Base-by-base conservation (phyloP, 1,284 basidiomycete genomes). In the Moesziomyces aphidis region DNA sequence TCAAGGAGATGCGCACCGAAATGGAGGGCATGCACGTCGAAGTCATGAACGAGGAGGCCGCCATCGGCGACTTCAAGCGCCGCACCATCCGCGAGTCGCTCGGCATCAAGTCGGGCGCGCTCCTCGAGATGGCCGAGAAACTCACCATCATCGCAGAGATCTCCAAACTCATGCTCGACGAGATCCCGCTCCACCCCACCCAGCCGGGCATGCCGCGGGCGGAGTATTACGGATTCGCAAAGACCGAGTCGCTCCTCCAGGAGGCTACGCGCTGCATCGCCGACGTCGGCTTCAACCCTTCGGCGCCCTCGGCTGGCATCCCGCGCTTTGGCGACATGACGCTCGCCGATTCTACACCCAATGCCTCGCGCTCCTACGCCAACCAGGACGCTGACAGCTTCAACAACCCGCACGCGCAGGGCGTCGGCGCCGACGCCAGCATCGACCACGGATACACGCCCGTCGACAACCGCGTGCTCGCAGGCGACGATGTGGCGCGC, bases 61-160 rank as follows among this genome's bases (percentile, higher is more conserved):
- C 89, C 39, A 82, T 97, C 9, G 90, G 92, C 2, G 95, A 97
- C 83, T 93, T 91, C 83, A 97, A 97, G 86, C 89, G 95, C 24
- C 85, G 87, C 2, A 89, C 88, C 22, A 87, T 90, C 5, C 90
- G 89, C 72, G 88, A 89, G 60, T 93, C 91, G 85, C 89, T 97
- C 88, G 89, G 90, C 1, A 87, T 93, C 81, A 96, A 96, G 86
- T 95, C 95, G 81, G 94, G 93, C 31, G 94, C 93, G 1, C 85
- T 97, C 47, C 86, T 91, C 63, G 95, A 97, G 85, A 90, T 90
- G 61, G 93, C 91, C 50, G 92, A 95, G 86, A 95, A 94, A 86
- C 90, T 93, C 67, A 87, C 93, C 89, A 92, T 96, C 76, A 88
- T 91, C 42, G 93, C 91, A 28, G 91, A 95, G 74, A 88, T 90